Percentiles rank a stretch among this genome's conserved stretches.
Evolutionary conservation across 176 grass and related monocot species (phyloP).

Genomic region (Raddia guianensis): DNA sequence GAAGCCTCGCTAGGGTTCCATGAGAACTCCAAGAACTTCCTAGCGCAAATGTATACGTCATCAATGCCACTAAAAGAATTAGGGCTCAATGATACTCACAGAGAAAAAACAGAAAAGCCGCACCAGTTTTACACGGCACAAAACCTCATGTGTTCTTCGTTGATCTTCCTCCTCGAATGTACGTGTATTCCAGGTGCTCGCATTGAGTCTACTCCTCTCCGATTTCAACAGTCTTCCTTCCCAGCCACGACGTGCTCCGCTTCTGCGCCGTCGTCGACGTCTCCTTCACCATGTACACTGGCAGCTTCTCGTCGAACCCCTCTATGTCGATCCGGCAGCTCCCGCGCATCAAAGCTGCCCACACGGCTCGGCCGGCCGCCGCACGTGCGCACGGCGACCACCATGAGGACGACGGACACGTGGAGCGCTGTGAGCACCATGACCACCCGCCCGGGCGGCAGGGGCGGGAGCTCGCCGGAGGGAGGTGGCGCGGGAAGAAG

Average conservation of each 20-base stretch:
- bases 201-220: too few species aligned
- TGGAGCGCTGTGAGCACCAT: constrained; percentile 17
- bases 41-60: too few species aligned
- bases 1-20: too few species aligned
- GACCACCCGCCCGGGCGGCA: background rate
- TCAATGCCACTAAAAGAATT: too few species aligned
- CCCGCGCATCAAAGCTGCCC: background rate
- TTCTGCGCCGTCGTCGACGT: constrained; percentile 21
- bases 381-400: constrained; percentile 20
- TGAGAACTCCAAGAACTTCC: too few species aligned
- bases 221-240: constrained; percentile 40
- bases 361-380: background rate
- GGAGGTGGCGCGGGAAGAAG: background rate
- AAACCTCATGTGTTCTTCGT: too few species aligned
- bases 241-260: constrained; percentile 49
- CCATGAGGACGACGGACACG: constrained; percentile 6
- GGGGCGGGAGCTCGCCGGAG: too few species aligned
- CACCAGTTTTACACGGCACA: too few species aligned
- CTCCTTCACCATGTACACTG: constrained; percentile 46
- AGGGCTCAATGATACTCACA: too few species aligned
- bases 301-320: constrained; percentile 44
- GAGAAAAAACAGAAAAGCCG: too few species aligned
- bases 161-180: too few species aligned
- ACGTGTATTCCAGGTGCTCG: too few species aligned
- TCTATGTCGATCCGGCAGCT: constrained; percentile 28